phyloP scores from a whole-genome alignment of 495 filamentous ascomycete genomes.

The Neurospora terricola region DNA sequence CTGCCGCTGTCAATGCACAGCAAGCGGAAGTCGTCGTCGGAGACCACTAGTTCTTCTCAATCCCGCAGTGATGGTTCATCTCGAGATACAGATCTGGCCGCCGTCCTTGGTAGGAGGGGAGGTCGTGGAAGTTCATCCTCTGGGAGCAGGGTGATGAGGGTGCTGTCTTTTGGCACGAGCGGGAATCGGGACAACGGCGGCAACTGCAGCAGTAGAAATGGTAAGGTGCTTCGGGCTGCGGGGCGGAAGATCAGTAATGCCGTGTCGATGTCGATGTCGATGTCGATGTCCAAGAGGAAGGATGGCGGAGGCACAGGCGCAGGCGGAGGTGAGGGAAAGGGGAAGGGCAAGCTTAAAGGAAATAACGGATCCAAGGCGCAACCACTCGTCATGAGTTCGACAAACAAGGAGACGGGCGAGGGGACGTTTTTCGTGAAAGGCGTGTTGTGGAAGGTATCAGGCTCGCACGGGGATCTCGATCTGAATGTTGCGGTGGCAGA shows the following conservation, averaged over 20 bases:
- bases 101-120: not conserved
- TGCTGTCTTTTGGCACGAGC: conserved; percentile 1
- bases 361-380: not conserved
- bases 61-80: not conserved
- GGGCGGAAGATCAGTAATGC: not conserved
- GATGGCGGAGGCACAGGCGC: not conserved
- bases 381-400: conserved; percentile 2
- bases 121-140: not conserved
- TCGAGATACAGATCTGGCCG: not conserved
- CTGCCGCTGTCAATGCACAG: not conserved
- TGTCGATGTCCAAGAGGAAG: not conserved
- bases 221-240: not conserved
- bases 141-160: conserved; percentile 10
- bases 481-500: not conserved
- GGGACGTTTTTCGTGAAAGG: not conserved
- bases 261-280: not conserved
- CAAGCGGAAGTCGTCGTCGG: not conserved
- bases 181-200: not conserved
- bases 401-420: not conserved
- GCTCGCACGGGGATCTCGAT: not conserved
- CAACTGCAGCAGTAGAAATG: not conserved
- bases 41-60: not conserved
- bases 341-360: not conserved
- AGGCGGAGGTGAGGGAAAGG: not conserved
- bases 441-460: conserved; percentile 2